Conservation (phyloP, 352 stramenopile genomes). For the Globisporangium radiosum region DNA sequence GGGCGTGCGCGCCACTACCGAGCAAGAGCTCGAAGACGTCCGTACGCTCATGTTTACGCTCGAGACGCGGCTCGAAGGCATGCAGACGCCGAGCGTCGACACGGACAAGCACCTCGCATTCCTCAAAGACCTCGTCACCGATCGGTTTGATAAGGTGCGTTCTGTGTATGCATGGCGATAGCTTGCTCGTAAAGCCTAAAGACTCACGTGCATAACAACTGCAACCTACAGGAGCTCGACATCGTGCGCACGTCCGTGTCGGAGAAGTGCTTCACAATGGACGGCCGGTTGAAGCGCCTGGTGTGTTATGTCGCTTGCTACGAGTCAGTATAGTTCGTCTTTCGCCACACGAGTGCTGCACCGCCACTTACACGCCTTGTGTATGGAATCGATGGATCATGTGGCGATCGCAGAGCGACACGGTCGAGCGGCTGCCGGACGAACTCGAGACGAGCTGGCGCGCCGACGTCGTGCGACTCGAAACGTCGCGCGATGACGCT, state of each 20-base stretch:
- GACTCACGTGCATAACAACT: no score
- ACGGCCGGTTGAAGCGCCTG: constrained; percentile 33
- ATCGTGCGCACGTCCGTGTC: constrained; percentile 45
- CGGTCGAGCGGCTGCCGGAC: constrained; percentile 22
- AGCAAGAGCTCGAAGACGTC: constrained; percentile 42
- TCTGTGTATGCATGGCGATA: no score
- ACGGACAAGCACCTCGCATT: constrained; percentile 34
- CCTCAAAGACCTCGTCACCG: constrained; percentile 29
- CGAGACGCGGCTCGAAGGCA: constrained; percentile 34
- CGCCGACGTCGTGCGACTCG: constrained; percentile 6
- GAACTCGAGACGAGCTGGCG: constrained; percentile 19
- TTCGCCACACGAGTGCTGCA: background rate
- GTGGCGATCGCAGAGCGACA: constrained; percentile 15
- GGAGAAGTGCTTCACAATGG: constrained; percentile 46
- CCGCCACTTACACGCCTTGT: background rate
- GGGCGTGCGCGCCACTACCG: constrained; percentile 12
- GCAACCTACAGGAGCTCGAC: constrained; percentile 34
- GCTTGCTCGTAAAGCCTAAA: no score
- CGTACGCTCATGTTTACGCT: constrained; percentile 40
- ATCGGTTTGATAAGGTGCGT: constrained; percentile 41
- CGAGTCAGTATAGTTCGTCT: background rate
- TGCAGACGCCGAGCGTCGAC: constrained; percentile 24
- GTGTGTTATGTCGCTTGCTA: constrained; percentile 14
- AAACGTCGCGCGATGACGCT: constrained; percentile 3
- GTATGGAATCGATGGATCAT: background rate